Evolutionary conservation across 1,284 basidiomycete genomes (phyloP).

Genomic region (Coriolopsis trogii): DNA sequence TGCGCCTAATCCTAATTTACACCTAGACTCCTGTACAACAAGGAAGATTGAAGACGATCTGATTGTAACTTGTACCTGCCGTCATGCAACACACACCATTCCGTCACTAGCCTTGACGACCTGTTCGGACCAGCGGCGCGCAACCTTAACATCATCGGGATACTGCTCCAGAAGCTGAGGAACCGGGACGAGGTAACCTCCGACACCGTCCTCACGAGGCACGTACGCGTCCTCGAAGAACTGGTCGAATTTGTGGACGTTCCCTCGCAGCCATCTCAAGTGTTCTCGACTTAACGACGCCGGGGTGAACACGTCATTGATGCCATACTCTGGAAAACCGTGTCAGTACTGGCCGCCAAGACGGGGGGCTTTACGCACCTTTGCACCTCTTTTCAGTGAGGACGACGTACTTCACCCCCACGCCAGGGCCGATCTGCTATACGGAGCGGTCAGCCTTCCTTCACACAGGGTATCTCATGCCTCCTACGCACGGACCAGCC

Average conservation of each 20-base stretch:
- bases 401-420: no score
- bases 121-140: slow-evolving; percentile 11
- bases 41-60: background rate
- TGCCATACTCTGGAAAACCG: no score
- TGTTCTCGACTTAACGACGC: background rate
- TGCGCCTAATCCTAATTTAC: no score
- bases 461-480: no score
- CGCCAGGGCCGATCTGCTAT: no score
- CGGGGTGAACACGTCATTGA: background rate
- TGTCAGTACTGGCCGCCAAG: no score
- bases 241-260: slow-evolving; percentile 11
- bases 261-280: background rate
- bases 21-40: background rate
- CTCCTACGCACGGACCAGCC: slow-evolving; percentile 21
- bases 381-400: no score
- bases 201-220: slow-evolving; percentile 13
- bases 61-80: no score
- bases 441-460: no score
- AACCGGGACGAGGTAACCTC: slow-evolving; percentile 15
- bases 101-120: background rate
- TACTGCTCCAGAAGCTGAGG: slow-evolving; percentile 7
- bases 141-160: slow-evolving; percentile 15
- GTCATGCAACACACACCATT: background rate
- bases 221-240: slow-evolving; percentile 21
- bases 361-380: no score